These are phyloP conservation scores for Lentinula sp. DNA, from an alignment of 768 basidiomycete genomes.

Conservation along the genomic window DNA sequence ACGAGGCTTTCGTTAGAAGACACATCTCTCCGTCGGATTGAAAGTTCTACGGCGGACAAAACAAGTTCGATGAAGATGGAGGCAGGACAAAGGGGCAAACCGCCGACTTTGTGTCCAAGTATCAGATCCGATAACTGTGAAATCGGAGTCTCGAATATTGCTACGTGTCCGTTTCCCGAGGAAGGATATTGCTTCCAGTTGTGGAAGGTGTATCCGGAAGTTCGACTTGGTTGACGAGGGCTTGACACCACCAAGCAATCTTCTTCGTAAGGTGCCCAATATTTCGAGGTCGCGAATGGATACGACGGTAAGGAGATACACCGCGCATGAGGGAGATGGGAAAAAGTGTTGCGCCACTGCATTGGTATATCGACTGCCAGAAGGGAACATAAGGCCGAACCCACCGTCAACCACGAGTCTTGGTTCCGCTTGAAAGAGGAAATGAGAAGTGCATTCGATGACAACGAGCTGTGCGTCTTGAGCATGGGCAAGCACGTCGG, in stretches of 20 bases:
- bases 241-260: background rate
- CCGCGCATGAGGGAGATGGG: conserved; percentile 31
- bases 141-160: conserved; percentile 52
- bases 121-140: conserved; percentile 36
- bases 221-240: background rate
- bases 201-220: conserved; percentile 21
- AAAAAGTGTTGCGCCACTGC: conserved; percentile 52
- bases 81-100: conserved; percentile 54
- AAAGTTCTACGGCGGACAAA: conserved; percentile 36
- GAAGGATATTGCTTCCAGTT: conserved; percentile 39
- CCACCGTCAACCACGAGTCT: conserved; percentile 39
- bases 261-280: conserved; percentile 50
- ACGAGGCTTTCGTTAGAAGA: conserved; percentile 23
- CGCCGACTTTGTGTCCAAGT: conserved; percentile 52
- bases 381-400: conserved; percentile 39
- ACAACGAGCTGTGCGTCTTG: conserved; percentile 28
- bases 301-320: conserved; percentile 58
- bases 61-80: conserved; percentile 60
- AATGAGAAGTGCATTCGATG: conserved; percentile 31
- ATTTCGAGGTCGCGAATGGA: conserved; percentile 49
- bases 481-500: conserved; percentile 53
- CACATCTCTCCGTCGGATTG: conserved; percentile 22
- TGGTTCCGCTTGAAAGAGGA: conserved; percentile 43
- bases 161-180: conserved; percentile 24
- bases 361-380: conserved; percentile 36